Evolutionary conservation across 345 rosid species (phyloP).

Genomic region (Balakata baccata): DNA sequence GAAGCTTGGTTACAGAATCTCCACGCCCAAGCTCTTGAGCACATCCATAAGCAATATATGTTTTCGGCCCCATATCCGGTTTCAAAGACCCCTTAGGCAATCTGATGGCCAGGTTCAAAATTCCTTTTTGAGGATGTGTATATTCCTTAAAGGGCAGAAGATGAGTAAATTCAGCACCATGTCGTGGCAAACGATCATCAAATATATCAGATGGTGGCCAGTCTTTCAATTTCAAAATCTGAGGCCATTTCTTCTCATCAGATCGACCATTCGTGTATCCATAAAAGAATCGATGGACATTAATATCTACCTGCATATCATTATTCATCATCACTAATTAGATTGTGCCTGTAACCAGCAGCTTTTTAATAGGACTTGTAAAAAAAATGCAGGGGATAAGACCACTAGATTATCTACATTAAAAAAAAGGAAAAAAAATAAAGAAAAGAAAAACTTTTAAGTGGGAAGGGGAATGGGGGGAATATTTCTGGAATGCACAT

Average conservation of each 20-base stretch:
- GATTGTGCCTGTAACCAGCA: background rate
- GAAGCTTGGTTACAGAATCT: constrained; percentile 88
- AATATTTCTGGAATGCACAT: background rate
- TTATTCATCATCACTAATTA: background rate
- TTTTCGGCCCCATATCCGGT: constrained; percentile 89
- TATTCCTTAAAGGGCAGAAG: constrained; percentile 72
- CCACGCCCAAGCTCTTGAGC: constrained; percentile 73
- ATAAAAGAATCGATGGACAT: constrained; percentile 49
- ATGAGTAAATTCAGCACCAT: constrained; percentile 55
- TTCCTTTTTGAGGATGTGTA: constrained; percentile 61
- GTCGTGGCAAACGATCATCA: constrained; percentile 60
- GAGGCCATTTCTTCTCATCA: constrained; percentile 51
- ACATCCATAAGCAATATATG: constrained; percentile 72
- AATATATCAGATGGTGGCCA: constrained; percentile 74
- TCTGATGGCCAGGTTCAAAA: constrained; percentile 55
- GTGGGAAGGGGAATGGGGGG: too few species aligned
- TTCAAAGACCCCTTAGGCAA: constrained; percentile 49
- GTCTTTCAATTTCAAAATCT: constrained; percentile 63
- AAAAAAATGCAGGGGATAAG: background rate
- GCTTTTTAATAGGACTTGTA: background rate
- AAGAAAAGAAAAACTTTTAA: too few species aligned
- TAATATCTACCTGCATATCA: constrained; percentile 45
- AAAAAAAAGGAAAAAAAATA: too few species aligned
- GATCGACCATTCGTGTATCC: constrained; percentile 48
- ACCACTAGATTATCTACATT: too few species aligned